These are phyloP conservation scores for Microbotryum violaceum DNA, from an alignment of 1,284 basidiomycete genomes.

Conservation along the genomic window DNA sequence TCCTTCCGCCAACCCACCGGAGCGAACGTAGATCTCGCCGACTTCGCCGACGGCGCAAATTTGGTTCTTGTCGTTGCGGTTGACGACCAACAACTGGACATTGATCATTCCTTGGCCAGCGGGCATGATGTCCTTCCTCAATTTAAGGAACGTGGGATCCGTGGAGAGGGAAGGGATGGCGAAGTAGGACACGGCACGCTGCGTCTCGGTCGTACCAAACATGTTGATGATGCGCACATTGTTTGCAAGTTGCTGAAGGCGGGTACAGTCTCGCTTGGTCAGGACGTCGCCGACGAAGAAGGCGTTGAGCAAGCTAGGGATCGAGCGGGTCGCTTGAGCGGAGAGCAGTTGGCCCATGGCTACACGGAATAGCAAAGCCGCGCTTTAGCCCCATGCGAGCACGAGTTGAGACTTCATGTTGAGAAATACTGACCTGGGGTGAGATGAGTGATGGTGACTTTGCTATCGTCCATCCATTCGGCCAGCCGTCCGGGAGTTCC, in stretches of 20 bases:
- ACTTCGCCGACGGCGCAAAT: slow-evolving; percentile 94
- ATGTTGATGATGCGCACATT: slow-evolving; percentile 98
- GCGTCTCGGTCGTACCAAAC: slow-evolving; percentile 99
- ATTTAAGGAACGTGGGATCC: slow-evolving; percentile 83
- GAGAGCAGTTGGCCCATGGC: slow-evolving; percentile 99
- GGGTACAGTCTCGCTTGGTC: slow-evolving; percentile 95
- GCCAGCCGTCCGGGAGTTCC: slow-evolving; percentile 93
- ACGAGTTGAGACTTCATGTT: not conserved
- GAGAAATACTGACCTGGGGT: slow-evolving; percentile 53
- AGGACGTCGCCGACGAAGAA: slow-evolving; percentile 99
- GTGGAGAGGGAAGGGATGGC: slow-evolving; percentile 76
- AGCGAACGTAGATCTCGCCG: slow-evolving; percentile 97
- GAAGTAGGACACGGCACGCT: slow-evolving; percentile 97
- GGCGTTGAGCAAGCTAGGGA: slow-evolving; percentile 77
- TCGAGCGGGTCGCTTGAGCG: slow-evolving; percentile 83
- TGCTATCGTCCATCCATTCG: slow-evolving; percentile 93
- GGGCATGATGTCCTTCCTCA: slow-evolving; percentile 97
- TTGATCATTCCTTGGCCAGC: slow-evolving; percentile 97
- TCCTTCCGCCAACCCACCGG: slow-evolving; percentile 90
- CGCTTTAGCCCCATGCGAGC: not conserved
- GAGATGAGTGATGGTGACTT: slow-evolving; percentile 88
- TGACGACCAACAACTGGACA: slow-evolving; percentile 94
- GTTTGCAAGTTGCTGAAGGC: slow-evolving; percentile 83
- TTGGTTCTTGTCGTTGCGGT: slow-evolving; percentile 78
- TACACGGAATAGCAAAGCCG: slow-evolving; percentile 5